phyloP scores from a whole-genome alignment of 192 early-diverging fungal species.

The Linnemannia exigua region DNA sequence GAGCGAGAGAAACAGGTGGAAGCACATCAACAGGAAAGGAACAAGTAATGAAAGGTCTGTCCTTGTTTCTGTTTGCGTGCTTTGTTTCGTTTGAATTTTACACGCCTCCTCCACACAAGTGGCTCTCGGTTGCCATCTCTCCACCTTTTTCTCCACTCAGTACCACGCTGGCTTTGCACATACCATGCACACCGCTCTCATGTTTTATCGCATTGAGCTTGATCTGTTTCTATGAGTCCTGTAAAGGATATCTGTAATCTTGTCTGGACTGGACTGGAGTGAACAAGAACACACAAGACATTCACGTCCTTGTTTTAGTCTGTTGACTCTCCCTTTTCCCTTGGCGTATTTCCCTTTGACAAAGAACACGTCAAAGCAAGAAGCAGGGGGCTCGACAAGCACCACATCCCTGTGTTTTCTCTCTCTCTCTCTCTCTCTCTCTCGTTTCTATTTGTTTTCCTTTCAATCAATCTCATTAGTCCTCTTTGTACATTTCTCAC shows the following conservation, averaged over 20 bases:
- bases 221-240: not conserved
- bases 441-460: not conserved
- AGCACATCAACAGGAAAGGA: not conserved
- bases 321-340: not conserved
- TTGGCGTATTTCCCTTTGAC: not conserved
- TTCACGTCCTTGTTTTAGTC: not conserved
- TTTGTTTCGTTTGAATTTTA: not conserved
- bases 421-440: not conserved
- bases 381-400: not conserved
- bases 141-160: not conserved
- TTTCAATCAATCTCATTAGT: not conserved
- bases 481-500: too few species aligned
- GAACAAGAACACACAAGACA: not conserved
- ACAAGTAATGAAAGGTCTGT: not conserved
- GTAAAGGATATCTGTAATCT: not conserved
- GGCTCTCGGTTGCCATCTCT: not conserved
- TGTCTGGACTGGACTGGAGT: not conserved
- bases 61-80: not conserved
- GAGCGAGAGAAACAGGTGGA: not conserved
- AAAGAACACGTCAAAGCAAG: not conserved
- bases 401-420: conserved; percentile 1
- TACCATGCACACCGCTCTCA: not conserved
- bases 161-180: not conserved
- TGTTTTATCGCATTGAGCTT: not conserved
- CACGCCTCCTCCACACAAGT: not conserved